Conservation (phyloP, 208 protist genomes). For the Trypanosoma scelopori region DNA sequence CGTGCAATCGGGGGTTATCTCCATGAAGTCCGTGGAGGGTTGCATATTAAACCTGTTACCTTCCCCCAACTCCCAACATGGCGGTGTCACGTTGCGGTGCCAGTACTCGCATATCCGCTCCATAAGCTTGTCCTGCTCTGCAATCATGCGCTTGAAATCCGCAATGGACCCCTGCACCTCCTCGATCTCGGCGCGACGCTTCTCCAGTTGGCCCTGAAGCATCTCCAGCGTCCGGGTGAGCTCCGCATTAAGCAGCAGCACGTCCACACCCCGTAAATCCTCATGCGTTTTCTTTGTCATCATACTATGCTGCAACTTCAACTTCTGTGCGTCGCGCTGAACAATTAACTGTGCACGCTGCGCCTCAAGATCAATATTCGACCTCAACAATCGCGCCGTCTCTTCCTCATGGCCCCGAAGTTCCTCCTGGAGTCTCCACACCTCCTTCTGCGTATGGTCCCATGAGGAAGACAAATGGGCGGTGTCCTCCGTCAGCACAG, state of each 20-base stretch:
- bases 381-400: conserved; percentile 37
- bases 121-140: conserved; percentile 19
- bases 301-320: background rate
- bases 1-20: no score
- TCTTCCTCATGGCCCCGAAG: conserved; percentile 42
- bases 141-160: conserved; percentile 15
- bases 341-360: conserved; percentile 34
- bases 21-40: background rate
- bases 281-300: conserved; percentile 2
- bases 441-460: conserved; percentile 6
- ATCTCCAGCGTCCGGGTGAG: conserved; percentile 25
- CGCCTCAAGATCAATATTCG: conserved; percentile 58
- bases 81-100: conserved; percentile 44
- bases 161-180: conserved; percentile 20
- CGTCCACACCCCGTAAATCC: conserved; percentile 19
- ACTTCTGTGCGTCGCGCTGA: conserved; percentile 27
- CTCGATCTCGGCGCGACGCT: conserved; percentile 29
- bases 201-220: conserved; percentile 14
- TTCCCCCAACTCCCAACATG: conserved; percentile 21
- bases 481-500: conserved; percentile 26
- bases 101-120: conserved; percentile 53
- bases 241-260: conserved; percentile 28
- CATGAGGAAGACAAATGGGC: conserved; percentile 17
- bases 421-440: conserved; percentile 28
- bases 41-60: background rate